Base-by-base conservation (phyloP, 805 yeast species). In the Tetrapisispora pingtungensis region DNA sequence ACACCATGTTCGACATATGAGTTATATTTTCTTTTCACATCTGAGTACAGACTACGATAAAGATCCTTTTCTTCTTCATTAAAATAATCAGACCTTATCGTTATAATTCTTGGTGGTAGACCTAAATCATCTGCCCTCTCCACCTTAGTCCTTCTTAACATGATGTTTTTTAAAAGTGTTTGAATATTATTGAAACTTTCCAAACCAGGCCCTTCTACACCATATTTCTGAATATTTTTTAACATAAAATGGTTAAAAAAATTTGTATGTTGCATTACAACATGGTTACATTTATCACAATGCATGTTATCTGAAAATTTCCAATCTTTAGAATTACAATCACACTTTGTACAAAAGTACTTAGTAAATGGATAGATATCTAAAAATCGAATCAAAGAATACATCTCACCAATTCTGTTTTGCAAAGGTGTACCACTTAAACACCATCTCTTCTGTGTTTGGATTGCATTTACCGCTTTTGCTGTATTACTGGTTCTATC, bases 101-200 rank as follows among this genome's bases (percentile, higher is more conserved):
- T 95, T 31, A 90, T 97, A 27, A 89, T 79, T 54, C 97, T 76
- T 2, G 99, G 99, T 3, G 99, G 99, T 39, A 93, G 70, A 1
- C 99, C 99, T 51, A 93, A 70, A 68, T 93, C 99, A 62, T 94
- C 98, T 0, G 99, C 97, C 40, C 97, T 73, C 65, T 93, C 97
- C 4, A 90, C 76, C 59, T 93, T 94, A 0, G 99, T 93, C 65
- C 99, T 77, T 58, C 99, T 73, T 47, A 93, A 66, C 97, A 93
- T 88, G 33, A 90, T 75, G 52, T 84, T 87, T 47, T 78, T 74
- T 56, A 93, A 66, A 24, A 93, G 65, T 13, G 77, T 62, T 49
- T 93, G 85, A 56, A 93, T 77, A 49, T 87, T 79, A 34, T 74
- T 72, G 66, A 93, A 88, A 36, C 95, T 83, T 30, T 73, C 76